Percentiles rank a stretch among this genome's conserved stretches.
Evolutionary conservation across 179 eudicot genomes (phyloP).

Genomic region (Spinacia oleracea): DNA sequence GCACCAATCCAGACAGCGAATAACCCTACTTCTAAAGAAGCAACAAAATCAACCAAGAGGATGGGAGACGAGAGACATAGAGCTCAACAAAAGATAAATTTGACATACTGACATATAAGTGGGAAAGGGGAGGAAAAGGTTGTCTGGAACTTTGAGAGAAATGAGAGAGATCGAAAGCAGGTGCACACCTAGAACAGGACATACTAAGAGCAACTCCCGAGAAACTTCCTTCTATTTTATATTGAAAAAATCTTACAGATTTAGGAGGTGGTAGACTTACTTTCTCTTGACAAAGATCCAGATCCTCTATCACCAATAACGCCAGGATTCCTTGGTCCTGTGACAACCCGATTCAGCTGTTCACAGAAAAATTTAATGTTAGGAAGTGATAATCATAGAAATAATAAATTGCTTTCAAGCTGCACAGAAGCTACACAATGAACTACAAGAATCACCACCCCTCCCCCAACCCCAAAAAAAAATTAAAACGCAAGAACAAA

Average conservation of each 20-base stretch:
- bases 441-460: too few relatives aligned
- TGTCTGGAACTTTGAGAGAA: neutral
- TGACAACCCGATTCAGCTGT: slow-evolving; percentile 80
- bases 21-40: too few relatives aligned
- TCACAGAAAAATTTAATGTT: slow-evolving; percentile 17
- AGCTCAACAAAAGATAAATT: neutral
- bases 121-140: neutral
- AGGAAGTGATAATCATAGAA: slow-evolving; percentile 5
- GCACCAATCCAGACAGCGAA: too few relatives aligned
- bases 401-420: neutral
- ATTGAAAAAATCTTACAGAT: neutral
- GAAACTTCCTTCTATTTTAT: neutral
- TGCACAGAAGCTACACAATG: neutral
- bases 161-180: neutral
- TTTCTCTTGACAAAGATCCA: slow-evolving; percentile 95
- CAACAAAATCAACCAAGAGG: neutral
- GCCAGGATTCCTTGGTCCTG: slow-evolving; percentile 92
- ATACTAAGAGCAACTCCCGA: neutral
- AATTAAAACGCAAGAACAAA: neutral
- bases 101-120: neutral
- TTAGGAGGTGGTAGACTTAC: slow-evolving; percentile 44
- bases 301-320: slow-evolving; percentile 95
- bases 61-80: neutral
- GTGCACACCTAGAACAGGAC: neutral
- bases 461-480: too few relatives aligned